Base-by-base conservation (phyloP, 345 rosid genomes). In the Mercurialis annua region DNA sequence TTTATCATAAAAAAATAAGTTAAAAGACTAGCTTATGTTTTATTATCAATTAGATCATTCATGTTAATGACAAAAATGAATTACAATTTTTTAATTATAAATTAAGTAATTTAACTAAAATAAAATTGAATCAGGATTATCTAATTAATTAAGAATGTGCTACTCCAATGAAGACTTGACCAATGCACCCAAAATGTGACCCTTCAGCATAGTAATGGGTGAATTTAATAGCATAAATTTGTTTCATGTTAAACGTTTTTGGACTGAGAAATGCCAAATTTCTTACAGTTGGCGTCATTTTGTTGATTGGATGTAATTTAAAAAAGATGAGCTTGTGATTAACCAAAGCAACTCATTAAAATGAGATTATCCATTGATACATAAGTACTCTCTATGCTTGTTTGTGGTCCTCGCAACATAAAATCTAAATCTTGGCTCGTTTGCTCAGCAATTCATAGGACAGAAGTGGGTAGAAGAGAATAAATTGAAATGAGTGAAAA, bases 371-470 rank as follows among this genome's bases (percentile, higher is more conserved):
- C 11, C 43, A 15, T 18, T 20, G 27, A 15, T n/a, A 24, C 18
- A n/a, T 62, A 2, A 5, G 47, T 8, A 62, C 38, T n/a, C 40
- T 44, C 42, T 11, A 20, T 16, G 30, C 26, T 8, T 5, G n/a
- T n/a, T 9, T 56, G 65, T 40, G 72, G 72, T 69, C 66, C 72
- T 17, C 10, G 14, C 38, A 50, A 10, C 59, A 69, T 0, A 42
- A 60, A 60, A 61, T 61, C 60, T 53, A 60, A 38, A 2, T 49
- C 31, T 51, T 52, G 73, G 62, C 62, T 70, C 56, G 71, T 33
- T 59, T 59, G 48, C 59, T 5, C 23, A 46, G 17, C 34, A 2
- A 3, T 21, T 2, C 7, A 30, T 46, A 47, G 16, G 33, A 58
- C 44, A 18, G 20, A 4, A 46, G 51, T 46, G 53, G 34, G 26